These are phyloP conservation scores for Stemphylium lycopersici DNA, from an alignment of 2,329 filamentous ascomycete species.

Conservation along the genomic window DNA sequence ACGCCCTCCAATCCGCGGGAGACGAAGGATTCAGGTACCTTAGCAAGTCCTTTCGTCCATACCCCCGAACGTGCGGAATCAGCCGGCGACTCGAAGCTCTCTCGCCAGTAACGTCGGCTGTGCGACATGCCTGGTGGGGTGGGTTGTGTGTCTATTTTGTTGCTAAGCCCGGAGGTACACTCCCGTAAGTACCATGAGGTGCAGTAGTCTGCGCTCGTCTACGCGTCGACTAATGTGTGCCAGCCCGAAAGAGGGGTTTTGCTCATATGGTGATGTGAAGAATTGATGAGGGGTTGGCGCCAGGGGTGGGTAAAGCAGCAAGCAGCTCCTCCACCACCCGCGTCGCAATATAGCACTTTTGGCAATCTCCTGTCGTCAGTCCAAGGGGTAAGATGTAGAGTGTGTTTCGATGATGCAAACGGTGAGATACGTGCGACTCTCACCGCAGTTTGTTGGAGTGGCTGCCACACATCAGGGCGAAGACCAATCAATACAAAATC, in stretches of 20 bases:
- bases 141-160: conserved; percentile 15
- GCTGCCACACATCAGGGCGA: conserved; percentile 23
- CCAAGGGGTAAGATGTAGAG: neutral
- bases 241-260: conserved; percentile 29
- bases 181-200: conserved; percentile 28
- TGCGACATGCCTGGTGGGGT: conserved; percentile 17
- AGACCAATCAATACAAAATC: conserved; percentile 25
- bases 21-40: neutral
- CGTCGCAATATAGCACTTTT: too few relatives aligned
- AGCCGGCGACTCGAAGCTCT: conserved; percentile 13
- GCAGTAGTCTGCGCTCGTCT: conserved; percentile 29
- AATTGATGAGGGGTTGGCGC: conserved; percentile 9
- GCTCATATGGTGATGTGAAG: conserved; percentile 5
- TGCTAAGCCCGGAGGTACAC: conserved; percentile 24
- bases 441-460: conserved; percentile 35
- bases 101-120: conserved; percentile 23
- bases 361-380: neutral
- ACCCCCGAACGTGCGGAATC: conserved; percentile 24
- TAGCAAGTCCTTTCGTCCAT: conserved; percentile 4
- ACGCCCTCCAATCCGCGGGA: neutral
- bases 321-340: too few relatives aligned
- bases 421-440: conserved; percentile 24
- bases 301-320: neutral
- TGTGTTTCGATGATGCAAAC: conserved; percentile 15
- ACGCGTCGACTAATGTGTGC: conserved; percentile 34